A percentile compares a stretch with the other conserved stretches of the same genome.
Conservation (phyloP, 106 monocot species). For the Xerophyta viscosa region DNA sequence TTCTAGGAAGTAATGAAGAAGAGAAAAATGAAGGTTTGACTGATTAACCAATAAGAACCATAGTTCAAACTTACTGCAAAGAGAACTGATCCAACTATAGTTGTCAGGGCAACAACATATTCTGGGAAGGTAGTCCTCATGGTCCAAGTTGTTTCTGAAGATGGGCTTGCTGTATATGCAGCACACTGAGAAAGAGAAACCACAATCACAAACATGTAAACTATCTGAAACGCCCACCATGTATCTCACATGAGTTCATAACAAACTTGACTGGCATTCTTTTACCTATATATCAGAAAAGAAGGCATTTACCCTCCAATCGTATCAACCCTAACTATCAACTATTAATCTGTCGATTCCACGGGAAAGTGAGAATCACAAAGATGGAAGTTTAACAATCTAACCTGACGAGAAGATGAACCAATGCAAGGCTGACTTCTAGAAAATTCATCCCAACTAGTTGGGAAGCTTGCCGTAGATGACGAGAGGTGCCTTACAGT, state of each 20-base stretch:
- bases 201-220: not conserved
- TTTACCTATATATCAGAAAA: not conserved
- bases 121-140: conserved; percentile 79
- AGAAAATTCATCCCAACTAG: conserved; percentile 39
- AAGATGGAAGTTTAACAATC: not conserved
- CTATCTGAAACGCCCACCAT: not conserved
- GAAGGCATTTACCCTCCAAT: no score
- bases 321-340: no score
- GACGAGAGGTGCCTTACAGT: conserved; percentile 88
- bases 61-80: conserved; percentile 47
- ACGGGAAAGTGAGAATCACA: not conserved
- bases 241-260: not conserved
- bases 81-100: conserved; percentile 84
- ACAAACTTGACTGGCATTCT: not conserved
- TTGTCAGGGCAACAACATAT: conserved; percentile 88
- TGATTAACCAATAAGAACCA: not conserved
- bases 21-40: not conserved
- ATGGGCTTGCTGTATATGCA: conserved; percentile 45
- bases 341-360: not conserved
- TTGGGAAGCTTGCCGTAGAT: conserved; percentile 47
- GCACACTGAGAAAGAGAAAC: conserved; percentile 39
- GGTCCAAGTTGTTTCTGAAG: conserved; percentile 82
- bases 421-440: conserved; percentile 56
- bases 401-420: conserved; percentile 31
- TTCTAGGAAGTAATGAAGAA: no score